Base-by-base conservation (phyloP, 75 land plant genomes). In the Ceratopteris richardii region DNA sequence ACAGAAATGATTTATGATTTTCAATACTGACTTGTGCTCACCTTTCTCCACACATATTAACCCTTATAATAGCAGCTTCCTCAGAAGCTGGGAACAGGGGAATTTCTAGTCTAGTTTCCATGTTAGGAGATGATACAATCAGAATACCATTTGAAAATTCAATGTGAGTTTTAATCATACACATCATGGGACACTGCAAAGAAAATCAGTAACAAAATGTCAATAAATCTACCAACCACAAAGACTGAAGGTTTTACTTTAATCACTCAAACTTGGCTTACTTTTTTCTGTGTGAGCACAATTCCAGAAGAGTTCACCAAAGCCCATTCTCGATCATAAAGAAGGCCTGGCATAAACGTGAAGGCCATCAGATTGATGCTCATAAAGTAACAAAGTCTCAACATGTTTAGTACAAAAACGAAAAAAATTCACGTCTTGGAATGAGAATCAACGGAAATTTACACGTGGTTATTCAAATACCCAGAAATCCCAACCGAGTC, bases 301-400 rank as follows among this genome's bases (percentile, higher is more conserved):
- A 77, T 95, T 31, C 86, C 93, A 63, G 39, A 65, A 7, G 55
- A 52, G 25, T 73, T 81, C 69, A 66, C 66, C 10, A 93, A 67
- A 50, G 85, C 47, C 98, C 98, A 93, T 63, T 93, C 95, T 21
- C 98, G 79, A 64, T 93, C 98, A 81, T 93, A 66, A 42, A 54
- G 41, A 27, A 93, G 75, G 19, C 98, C 98, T 93, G 80, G 58
- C 52, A 25, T 21, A 51, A 48, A 29, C 40, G 31, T 31, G 14
- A 30, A 24, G 28, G 56, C 27, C 2, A 58, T 26, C 22, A 43
- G 14, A 18, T 24, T 57, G 31, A 16, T n/a, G n/a, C n/a, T n/a
- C n/a, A n/a, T n/a, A n/a, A n/a, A n/a, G n/a, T n/a, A n/a, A n/a
- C n/a, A n/a, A n/a, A n/a, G n/a, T n/a, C n/a, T n/a, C n/a, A n/a